Conservation (phyloP, 345 rosid species). For the Pugionium cornutum region DNA sequence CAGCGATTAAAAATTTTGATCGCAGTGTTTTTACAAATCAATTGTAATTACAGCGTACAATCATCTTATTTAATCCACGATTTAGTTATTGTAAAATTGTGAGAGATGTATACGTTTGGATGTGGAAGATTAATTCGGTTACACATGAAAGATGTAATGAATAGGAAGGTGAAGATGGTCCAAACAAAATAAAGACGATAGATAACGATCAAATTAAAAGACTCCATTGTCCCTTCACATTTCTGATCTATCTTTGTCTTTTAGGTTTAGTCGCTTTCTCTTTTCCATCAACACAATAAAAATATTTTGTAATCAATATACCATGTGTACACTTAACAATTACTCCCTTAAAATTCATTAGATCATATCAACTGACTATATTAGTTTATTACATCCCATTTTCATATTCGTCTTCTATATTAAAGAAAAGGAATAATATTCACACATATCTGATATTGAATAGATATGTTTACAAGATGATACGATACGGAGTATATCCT, state of each 20-base stretch:
- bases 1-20: no score
- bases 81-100: background rate
- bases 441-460: no score
- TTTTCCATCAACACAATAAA: constrained; percentile 24
- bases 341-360: background rate
- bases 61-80: background rate
- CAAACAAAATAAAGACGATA: constrained; percentile 38
- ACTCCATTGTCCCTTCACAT: constrained; percentile 29
- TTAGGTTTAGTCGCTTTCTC: constrained; percentile 36
- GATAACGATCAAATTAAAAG: constrained; percentile 27
- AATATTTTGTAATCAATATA: background rate
- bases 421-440: background rate
- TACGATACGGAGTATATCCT: no score
- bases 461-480: no score
- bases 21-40: no score
- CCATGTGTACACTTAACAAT: background rate
- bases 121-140: constrained; percentile 5
- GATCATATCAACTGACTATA: background rate
- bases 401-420: background rate
- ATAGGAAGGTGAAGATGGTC: constrained; percentile 32
- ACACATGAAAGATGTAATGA: constrained; percentile 30
- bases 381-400: background rate
- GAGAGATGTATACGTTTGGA: constrained; percentile 2
- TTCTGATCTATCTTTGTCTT: constrained; percentile 20
- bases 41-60: background rate